phyloP scores from a whole-genome alignment of 2,329 filamentous ascomycete genomes.

The Pseudofabraea citricarpa region DNA sequence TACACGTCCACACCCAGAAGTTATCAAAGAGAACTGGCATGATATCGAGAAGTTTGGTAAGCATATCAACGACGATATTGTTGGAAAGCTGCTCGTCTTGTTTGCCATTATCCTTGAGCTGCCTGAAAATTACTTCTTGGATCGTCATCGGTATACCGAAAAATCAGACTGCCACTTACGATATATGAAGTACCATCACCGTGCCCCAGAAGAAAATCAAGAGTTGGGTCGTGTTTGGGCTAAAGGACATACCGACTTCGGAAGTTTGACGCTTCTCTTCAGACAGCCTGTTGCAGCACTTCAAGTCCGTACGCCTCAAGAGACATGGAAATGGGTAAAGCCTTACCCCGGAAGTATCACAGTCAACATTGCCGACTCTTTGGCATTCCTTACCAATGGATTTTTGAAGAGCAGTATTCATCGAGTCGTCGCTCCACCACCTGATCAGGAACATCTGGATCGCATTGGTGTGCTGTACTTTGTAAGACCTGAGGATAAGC shows the following conservation, averaged over 20 bases:
- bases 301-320: conserved; percentile 34
- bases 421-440: conserved; percentile 27
- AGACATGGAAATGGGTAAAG: conserved; percentile 44
- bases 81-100: conserved; percentile 50
- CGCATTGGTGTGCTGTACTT: conserved; percentile 40
- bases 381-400: conserved; percentile 41
- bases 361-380: conserved; percentile 42
- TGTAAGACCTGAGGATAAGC: conserved; percentile 21
- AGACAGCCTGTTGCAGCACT: conserved; percentile 31
- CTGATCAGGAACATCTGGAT: conserved; percentile 31
- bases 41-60: conserved; percentile 48
- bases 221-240: conserved; percentile 39
- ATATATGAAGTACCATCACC: conserved; percentile 53
- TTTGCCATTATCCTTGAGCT: conserved; percentile 57
- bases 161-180: conserved; percentile 53
- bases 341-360: conserved; percentile 42
- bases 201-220: conserved; percentile 40
- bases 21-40: conserved; percentile 41
- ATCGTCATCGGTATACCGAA: conserved; percentile 49
- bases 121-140: conserved; percentile 48
- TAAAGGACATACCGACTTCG: conserved; percentile 36
- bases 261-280: conserved; percentile 33
- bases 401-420: conserved; percentile 38
- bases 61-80: conserved; percentile 43
- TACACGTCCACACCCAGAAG: conserved; percentile 36